Evolutionary conservation across 164 flowering plant genomes (phyloP).

Genomic region (Sedum album): DNA sequence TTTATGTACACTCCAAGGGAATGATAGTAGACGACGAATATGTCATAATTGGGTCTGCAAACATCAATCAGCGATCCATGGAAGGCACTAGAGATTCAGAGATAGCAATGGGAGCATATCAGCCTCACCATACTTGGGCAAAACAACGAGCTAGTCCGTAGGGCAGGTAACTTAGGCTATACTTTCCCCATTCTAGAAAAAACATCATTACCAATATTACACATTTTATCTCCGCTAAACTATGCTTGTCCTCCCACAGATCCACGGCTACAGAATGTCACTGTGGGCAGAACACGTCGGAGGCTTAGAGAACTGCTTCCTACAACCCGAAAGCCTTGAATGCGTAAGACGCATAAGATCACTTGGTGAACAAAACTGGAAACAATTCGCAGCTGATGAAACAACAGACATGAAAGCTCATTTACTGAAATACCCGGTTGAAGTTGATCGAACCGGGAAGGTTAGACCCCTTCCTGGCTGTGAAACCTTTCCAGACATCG

Average conservation of each 20-base stretch:
- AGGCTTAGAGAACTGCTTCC: neutral
- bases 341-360: neutral
- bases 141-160: neutral
- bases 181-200: no score
- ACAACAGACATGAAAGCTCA: neutral
- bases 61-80: conserved; percentile 7
- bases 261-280: conserved; percentile 1
- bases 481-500: conserved; percentile 3
- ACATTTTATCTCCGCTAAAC: neutral
- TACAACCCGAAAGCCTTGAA: neutral
- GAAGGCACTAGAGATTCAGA: neutral
- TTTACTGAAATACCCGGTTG: neutral
- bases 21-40: neutral
- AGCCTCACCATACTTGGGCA: conserved; percentile 1
- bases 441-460: neutral
- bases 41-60: neutral
- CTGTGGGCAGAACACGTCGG: neutral
- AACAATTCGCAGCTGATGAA: neutral
- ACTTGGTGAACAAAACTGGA: neutral
- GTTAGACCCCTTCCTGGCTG: neutral
- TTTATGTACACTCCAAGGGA: neutral
- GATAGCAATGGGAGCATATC: neutral
- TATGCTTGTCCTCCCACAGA: neutral
- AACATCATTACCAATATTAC: neutral
- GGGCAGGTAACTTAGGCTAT: neutral